Evolutionary conservation across 257 asterid species (phyloP).

Genomic region (Solanum chiquidenum): DNA sequence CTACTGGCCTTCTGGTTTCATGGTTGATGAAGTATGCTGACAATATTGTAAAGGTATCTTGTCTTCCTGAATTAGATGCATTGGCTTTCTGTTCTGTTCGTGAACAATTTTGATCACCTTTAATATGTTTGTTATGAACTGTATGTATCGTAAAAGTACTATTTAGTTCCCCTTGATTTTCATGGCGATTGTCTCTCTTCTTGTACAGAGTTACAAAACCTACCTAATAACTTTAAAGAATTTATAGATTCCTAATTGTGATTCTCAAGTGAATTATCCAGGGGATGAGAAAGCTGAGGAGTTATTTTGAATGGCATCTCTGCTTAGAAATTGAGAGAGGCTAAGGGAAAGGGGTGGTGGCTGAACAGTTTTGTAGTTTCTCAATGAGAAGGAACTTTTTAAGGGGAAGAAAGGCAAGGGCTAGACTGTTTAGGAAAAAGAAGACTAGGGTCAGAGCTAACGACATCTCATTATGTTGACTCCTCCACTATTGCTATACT

Average conservation of each 20-base stretch:
- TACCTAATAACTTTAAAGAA: background rate
- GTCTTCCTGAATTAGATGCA: background rate
- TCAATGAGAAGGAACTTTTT: background rate
- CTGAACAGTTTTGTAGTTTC: background rate
- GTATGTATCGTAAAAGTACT: background rate
- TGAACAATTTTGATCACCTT: background rate
- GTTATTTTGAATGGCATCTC: background rate
- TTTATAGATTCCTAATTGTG: background rate
- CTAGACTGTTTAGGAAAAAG: background rate
- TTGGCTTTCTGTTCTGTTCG: background rate
- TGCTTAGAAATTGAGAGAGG: background rate
- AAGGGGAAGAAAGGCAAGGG: background rate
- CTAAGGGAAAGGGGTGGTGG: background rate
- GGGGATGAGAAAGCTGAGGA: background rate
- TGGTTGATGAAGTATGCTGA: constrained; percentile 99
- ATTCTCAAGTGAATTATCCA: background rate
- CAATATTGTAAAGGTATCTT: constrained; percentile 83
- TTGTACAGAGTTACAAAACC: background rate
- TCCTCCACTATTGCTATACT: background rate
- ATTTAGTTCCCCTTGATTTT: background rate
- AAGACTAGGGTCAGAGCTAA: background rate
- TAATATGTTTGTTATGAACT: background rate
- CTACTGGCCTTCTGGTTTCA: constrained; percentile 89
- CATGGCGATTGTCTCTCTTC: background rate
- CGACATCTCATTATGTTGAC: background rate